Evolutionary conservation across 768 basidiomycete species (phyloP).

Genomic region (Tylopilus plumbeoviolaceoides): DNA sequence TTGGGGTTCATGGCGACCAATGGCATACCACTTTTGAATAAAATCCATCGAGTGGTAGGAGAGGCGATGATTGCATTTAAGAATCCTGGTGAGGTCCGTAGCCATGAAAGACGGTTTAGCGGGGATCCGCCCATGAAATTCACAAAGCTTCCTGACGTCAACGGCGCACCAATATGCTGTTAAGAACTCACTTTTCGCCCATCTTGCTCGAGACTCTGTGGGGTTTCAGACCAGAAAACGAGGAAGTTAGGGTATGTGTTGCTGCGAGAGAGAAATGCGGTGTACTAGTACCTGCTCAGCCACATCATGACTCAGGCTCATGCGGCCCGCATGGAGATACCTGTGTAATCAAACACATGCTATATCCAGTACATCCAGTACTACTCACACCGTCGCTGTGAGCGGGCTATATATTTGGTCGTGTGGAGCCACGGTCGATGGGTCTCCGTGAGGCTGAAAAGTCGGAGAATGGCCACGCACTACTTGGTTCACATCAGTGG

Average conservation of each 20-base stretch:
- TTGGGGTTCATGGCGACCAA: slow-evolving; percentile 42
- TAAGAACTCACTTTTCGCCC: slow-evolving; percentile 29
- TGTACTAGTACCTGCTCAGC: slow-evolving; percentile 11
- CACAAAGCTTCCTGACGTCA: slow-evolving; percentile 33
- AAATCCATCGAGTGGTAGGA: slow-evolving; percentile 66
- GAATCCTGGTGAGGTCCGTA: slow-evolving; percentile 69
- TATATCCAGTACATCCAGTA: not conserved
- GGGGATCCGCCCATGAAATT: slow-evolving; percentile 62
- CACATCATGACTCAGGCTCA: slow-evolving; percentile 6
- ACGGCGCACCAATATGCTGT: not conserved
- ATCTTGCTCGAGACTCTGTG: slow-evolving; percentile 21
- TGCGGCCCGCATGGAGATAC: not conserved
- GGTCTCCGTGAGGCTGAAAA: not conserved
- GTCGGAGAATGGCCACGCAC: not conserved
- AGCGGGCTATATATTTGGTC: slow-evolving; percentile 12
- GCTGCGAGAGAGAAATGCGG: not conserved
- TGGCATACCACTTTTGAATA: slow-evolving; percentile 73
- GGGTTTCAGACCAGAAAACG: not conserved
- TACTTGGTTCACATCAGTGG: not conserved
- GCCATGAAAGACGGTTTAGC: slow-evolving; percentile 79
- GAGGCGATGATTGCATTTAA: slow-evolving; percentile 64
- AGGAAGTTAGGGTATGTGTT: not conserved
- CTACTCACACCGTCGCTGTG: not conserved
- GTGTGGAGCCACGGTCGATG: not conserved
- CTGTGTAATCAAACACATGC: not conserved